These are phyloP conservation scores for Hirschioporus abietinus DNA, from an alignment of 768 basidiomycete species.

Conservation along the genomic window DNA sequence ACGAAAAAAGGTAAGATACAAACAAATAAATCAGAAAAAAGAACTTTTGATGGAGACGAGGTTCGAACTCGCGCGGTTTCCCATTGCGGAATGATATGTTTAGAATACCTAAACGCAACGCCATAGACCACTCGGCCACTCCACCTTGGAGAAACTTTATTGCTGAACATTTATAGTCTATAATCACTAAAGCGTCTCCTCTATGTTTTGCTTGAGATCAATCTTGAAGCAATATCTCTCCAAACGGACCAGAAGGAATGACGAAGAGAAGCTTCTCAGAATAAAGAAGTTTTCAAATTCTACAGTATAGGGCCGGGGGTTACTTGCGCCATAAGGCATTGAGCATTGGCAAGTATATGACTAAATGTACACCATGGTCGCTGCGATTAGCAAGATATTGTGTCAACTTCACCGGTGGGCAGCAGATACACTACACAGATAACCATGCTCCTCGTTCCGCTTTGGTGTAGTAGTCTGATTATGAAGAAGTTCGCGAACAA, in stretches of 20 bases:
- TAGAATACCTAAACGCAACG: conserved; percentile 47
- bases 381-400: neutral
- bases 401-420: neutral
- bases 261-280: too few relatives aligned
- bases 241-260: too few relatives aligned
- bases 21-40: conserved; percentile 3
- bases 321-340: too few relatives aligned
- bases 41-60: conserved; percentile 46
- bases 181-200: too few relatives aligned
- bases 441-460: neutral
- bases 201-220: too few relatives aligned
- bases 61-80: conserved; percentile 58
- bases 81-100: conserved; percentile 41
- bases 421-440: neutral
- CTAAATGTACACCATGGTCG: neutral
- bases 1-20: too few relatives aligned
- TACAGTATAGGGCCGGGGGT: too few relatives aligned
- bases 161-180: too few relatives aligned
- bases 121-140: conserved; percentile 57
- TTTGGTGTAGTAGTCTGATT: neutral
- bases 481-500: neutral
- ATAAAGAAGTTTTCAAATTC: too few relatives aligned
- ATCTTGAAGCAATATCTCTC: too few relatives aligned
- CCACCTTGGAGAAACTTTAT: too few relatives aligned
- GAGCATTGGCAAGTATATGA: neutral